phyloP scores from a whole-genome alignment of 2,329 filamentous ascomycete species.

The Xylaria digitata region DNA sequence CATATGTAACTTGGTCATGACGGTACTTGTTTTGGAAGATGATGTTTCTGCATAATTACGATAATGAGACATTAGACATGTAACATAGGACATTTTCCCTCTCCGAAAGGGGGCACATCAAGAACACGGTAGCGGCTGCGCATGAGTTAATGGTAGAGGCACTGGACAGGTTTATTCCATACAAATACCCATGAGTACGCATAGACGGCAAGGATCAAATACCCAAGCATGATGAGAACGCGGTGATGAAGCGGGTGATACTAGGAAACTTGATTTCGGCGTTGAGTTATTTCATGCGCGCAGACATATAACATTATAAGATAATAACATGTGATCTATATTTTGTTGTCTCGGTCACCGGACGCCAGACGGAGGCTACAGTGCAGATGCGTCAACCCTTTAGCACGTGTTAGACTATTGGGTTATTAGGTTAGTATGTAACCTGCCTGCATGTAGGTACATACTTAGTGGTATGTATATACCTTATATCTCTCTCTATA shows the following conservation, averaged over 20 bases:
- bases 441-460: too few relatives aligned
- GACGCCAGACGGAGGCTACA: too few relatives aligned
- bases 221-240: constrained; percentile 20
- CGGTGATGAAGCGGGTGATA: constrained; percentile 7
- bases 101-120: constrained; percentile 15
- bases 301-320: neutral
- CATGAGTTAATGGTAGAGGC: constrained; percentile 27
- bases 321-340: neutral
- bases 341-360: neutral
- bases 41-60: constrained; percentile 37
- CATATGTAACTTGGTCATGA: constrained; percentile 5
- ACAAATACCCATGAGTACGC: constrained; percentile 30
- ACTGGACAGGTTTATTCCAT: constrained; percentile 9
- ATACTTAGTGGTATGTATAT: too few relatives aligned
- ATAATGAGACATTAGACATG: constrained; percentile 37
- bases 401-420: too few relatives aligned
- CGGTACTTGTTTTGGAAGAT: constrained; percentile 26
- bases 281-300: neutral
- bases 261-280: neutral
- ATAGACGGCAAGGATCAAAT: constrained; percentile 21
- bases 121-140: constrained; percentile 22
- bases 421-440: too few relatives aligned
- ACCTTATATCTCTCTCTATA: too few relatives aligned
- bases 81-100: constrained; percentile 28
- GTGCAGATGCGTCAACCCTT: too few relatives aligned